Evolutionary conservation across 2,329 filamentous ascomycete genomes (phyloP).

Genomic region (Ambrosiella xylebori): DNA sequence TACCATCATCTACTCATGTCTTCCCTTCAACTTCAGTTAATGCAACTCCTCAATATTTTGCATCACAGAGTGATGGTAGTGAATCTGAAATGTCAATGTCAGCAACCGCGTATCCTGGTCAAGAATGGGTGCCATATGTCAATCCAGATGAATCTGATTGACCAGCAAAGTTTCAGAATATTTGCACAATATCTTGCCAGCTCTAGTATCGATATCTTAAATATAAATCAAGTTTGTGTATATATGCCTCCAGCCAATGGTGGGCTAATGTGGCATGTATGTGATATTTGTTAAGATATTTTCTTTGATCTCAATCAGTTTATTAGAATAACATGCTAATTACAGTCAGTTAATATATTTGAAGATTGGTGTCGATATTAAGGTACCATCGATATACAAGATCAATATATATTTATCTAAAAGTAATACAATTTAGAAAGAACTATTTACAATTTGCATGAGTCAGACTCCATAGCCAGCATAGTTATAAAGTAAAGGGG

Average conservation of each 20-base stretch:
- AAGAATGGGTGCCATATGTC: conserved; percentile 5
- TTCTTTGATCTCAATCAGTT: too few relatives aligned
- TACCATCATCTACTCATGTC: neutral
- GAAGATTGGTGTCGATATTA: too few relatives aligned
- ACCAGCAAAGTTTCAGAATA: neutral
- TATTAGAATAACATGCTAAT: too few relatives aligned
- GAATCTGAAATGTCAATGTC: conserved; percentile 3
- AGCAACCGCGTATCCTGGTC: conserved; percentile 8
- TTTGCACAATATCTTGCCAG: neutral
- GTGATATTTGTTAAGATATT: too few relatives aligned
- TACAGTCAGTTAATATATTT: too few relatives aligned
- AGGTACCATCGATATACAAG: too few relatives aligned
- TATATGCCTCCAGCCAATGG: neutral
- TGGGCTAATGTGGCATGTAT: too few relatives aligned
- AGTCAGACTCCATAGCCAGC: too few relatives aligned
- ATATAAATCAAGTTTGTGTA: neutral
- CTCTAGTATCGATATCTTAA: neutral
- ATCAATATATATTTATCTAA: too few relatives aligned
- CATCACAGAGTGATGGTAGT: neutral
- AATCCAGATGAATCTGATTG: neutral
- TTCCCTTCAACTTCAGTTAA: neutral
- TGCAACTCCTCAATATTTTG: neutral
- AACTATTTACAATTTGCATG: too few relatives aligned
- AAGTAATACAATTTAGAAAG: too few relatives aligned
- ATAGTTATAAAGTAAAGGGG: too few relatives aligned